Percentiles rank a stretch among this genome's conserved stretches.
phyloP scores from a whole-genome alignment of 345 rosid genomes.

The Populus pruinosa region DNA sequence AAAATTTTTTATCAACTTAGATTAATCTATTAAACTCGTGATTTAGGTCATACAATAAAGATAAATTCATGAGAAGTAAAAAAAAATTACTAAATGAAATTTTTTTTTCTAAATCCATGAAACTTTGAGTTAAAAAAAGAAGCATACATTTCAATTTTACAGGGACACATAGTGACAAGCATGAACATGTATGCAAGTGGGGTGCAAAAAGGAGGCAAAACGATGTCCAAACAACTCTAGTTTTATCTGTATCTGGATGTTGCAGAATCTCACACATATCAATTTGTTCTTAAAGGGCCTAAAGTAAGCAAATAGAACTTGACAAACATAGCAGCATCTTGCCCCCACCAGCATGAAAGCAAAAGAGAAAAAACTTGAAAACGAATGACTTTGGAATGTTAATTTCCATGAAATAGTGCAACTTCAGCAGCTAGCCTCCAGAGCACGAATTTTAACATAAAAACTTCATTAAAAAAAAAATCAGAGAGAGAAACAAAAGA shows the following conservation, averaged over 20 bases:
- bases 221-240: background rate
- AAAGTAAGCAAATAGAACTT: background rate
- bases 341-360: background rate
- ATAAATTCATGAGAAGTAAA: no score
- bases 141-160: no score
- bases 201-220: background rate
- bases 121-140: no score
- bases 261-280: background rate
- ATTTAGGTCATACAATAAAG: accelerated
- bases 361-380: background rate
- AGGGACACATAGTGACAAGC: background rate
- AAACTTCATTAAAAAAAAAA: no score
- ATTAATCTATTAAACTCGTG: no score
- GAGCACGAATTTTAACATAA: background rate
- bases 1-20: accelerated
- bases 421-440: background rate
- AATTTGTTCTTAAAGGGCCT: background rate
- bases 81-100: no score
- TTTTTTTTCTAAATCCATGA: no score
- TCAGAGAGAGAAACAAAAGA: background rate
- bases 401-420: background rate
- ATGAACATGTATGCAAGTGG: background rate
- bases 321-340: background rate
- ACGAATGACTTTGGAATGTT: no score
- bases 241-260: background rate